These are phyloP conservation scores for Candida peoriensis DNA, from an alignment of 805 yeast species.

Conservation along the genomic window DNA sequence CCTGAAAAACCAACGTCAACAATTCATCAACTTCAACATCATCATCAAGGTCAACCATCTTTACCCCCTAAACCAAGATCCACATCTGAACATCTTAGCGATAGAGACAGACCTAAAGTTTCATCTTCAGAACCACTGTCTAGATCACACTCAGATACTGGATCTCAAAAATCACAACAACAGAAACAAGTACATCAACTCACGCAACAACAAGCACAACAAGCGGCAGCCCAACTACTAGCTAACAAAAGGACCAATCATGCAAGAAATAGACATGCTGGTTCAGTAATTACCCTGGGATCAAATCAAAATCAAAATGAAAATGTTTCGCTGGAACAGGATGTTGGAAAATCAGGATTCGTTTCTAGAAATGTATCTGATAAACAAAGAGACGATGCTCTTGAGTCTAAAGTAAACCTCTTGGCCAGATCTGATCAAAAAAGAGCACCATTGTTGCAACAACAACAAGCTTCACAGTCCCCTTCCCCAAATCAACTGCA, in stretches of 20 bases:
- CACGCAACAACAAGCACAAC: slow-evolving; percentile 2
- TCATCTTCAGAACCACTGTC: slow-evolving; percentile 3
- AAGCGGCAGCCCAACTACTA: background rate
- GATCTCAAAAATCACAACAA: background rate
- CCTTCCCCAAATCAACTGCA: background rate
- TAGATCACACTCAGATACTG: slow-evolving; percentile 15
- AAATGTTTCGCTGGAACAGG: background rate
- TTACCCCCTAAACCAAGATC: background rate
- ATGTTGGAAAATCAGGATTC: background rate
- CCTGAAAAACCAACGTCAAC: slow-evolving; percentile 5
- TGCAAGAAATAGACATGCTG: slow-evolving; percentile 32
- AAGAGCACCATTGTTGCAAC: background rate
- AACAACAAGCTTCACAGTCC: background rate
- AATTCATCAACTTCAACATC: background rate
- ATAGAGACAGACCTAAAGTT: background rate
- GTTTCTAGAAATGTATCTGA: background rate
- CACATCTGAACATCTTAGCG: slow-evolving; percentile 1
- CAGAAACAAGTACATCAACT: slow-evolving; percentile 1
- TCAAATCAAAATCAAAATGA: background rate
- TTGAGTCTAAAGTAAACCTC: background rate
- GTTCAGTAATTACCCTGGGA: slow-evolving; percentile 17
- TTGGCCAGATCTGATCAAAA: background rate
- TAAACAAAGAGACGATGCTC: background rate
- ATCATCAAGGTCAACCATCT: background rate
- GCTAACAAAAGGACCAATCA: slow-evolving; percentile 24